Base-by-base conservation (phyloP, 164 flowering plant genomes). In the Berberis thunbergii region DNA sequence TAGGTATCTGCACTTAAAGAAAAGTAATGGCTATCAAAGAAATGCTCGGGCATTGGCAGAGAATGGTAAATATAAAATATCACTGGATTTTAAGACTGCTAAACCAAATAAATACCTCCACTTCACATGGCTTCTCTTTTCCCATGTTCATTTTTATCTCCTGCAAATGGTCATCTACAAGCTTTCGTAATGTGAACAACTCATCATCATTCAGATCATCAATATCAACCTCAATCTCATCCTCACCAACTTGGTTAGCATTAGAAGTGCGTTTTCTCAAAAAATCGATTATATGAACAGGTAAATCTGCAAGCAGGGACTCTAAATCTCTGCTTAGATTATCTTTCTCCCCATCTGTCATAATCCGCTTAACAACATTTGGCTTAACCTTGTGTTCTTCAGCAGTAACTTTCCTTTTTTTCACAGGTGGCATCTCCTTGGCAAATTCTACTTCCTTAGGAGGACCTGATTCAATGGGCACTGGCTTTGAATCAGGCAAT, bases 211-310 rank as follows among this genome's bases (percentile, higher is more conserved):
- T 70, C 10, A 89, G 83, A 49, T 82, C 72, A 72, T 84, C 84
- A 60, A 93, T 76, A 75, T 92, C 98, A 73, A 92, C 74, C 79
- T 92, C 98, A 58, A 92, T 83, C 73, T 92, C 98, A 66, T 83
- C 87, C 41, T 89, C 96, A 4, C 64, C 63, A 6, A 70, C 67
- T 72, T 80, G 82, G 43, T 60, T 74, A 6, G 67, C 76, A 77
- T 61, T 74, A 53, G 49, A 70, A 66, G 87, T 78, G 45, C 77
- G 83, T 66, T 74, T 73, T 67, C 80, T 84, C 43, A 92, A 70
- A 70, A 86, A 87, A 49, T 87, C 80, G 76, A 87, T 65, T 26
- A 92, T 87, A 59, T 60, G 79, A 6, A 80, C 82, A 60, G 96
- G 98, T 66, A 89, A 64, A 7, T 87, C 96, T 49, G 69, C 79